Base-by-base conservation (phyloP, 2,329 filamentous ascomycete genomes). In the Tympanopsis confertula region DNA sequence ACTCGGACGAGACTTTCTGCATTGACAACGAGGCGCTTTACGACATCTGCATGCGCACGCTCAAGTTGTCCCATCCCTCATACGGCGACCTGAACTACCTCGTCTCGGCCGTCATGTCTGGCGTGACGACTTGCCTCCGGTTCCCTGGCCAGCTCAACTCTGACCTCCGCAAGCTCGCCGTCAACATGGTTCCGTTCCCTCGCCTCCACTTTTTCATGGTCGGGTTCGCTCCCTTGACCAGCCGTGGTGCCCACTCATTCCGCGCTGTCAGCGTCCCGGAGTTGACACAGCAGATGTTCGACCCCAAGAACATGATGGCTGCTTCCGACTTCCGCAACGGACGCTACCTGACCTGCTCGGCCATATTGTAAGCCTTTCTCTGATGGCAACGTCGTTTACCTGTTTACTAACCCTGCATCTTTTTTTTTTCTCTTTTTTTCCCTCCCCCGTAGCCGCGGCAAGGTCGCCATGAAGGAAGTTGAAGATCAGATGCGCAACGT, bases 161-260 rank as follows among this genome's bases (percentile, higher is more conserved):
- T 61, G 91, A 98, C 65, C 85, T 98, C 53, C 87, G 91, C 73
- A 98, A 98, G 78, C 72, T 98, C 59, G 91, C 91, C 52, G 91
- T 98, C 68, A 98, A 98, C 86, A 98, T 98, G 76, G 91, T 98
- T 69, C 91, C 91, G 46, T 98, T 98, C 85, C 91, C 91, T 52
- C 91, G 91, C 87, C 86, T 98, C 47, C 91, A 98, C 71, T 98
- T 98, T 82, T 98, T 98, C 82, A 98, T 98, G 91, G 91, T 98
- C 63, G 91, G 91, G 65, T 98, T 98, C 64, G 89, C 91, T 66
- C 91, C 91, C 61, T 78, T 98, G 58, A 98, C 91, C 64, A 94
- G 86, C 69, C 82, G 83, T 65, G 80, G 81, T 55, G 83, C 89
- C 50, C 68, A 93, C 76, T 86, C 85, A 53, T 98, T 96, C 89